Percentiles rank a stretch among this genome's conserved stretches.
Conservation (phyloP, 1,284 basidiomycete species). For the Coniferiporia sulphurascens region DNA sequence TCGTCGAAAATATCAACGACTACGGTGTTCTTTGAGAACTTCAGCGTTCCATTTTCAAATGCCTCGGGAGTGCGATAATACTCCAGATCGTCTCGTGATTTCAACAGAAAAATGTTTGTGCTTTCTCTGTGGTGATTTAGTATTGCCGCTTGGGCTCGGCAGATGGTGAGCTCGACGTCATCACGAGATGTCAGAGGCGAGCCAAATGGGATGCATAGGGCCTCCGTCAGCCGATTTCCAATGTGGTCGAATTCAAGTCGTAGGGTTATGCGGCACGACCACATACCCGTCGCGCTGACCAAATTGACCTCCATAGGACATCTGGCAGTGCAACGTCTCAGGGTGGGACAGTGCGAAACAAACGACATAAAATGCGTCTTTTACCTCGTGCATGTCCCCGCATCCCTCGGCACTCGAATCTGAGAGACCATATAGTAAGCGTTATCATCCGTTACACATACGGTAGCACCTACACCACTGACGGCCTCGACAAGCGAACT, state of each 20-base stretch:
- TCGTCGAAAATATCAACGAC: conserved; percentile 31
- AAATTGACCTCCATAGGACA: conserved; percentile 28
- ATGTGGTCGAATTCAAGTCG: conserved; percentile 24
- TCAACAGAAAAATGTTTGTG: conserved; percentile 18
- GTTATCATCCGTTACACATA: too few species aligned
- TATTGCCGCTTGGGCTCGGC: conserved; percentile 29
- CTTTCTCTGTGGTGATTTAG: conserved; percentile 23
- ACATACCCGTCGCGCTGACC: conserved; percentile 22
- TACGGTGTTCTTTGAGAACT: conserved; percentile 27
- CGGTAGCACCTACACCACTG: too few species aligned
- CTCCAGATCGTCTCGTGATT: conserved; percentile 21
- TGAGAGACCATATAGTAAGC: too few species aligned
- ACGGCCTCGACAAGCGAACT: too few species aligned
- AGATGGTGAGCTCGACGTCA: conserved; percentile 28
- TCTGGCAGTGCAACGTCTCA: conserved; percentile 19
- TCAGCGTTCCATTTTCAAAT: conserved; percentile 16
- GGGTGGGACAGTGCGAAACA: too few species aligned
- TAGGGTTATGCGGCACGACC: conserved; percentile 33
- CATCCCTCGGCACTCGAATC: conserved; percentile 23
- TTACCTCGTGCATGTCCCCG: conserved; percentile 26
- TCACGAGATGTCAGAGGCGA: conserved; percentile 17
- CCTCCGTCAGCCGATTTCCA: conserved; percentile 2
- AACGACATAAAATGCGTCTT: background rate
- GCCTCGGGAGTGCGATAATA: conserved; percentile 13
- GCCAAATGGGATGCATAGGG: conserved; percentile 22